These are phyloP conservation scores for Asterophora lycoperdoides DNA, from an alignment of 768 basidiomycete genomes.

Conservation along the genomic window DNA sequence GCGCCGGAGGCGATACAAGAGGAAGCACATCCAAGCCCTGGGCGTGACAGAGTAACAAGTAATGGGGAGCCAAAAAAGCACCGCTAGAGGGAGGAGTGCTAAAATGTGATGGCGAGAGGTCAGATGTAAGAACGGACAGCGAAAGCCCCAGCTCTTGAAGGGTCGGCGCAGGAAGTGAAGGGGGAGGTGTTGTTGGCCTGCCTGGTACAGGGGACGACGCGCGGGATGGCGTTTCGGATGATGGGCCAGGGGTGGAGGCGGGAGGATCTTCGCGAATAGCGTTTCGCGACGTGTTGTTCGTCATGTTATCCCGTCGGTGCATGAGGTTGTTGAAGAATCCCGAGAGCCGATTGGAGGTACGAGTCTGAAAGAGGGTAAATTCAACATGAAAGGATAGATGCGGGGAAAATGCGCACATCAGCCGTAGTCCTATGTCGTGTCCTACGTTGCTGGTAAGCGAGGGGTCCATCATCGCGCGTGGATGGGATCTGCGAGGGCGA, in stretches of 20 bases:
- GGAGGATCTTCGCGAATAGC: slow-evolving; percentile 29
- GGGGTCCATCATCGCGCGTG: slow-evolving; percentile 25
- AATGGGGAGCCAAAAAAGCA: slow-evolving; percentile 77
- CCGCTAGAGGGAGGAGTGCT: slow-evolving; percentile 73
- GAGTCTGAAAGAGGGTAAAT: slow-evolving; percentile 15
- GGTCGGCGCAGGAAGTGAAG: slow-evolving; percentile 63
- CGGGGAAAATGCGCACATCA: slow-evolving; percentile 46
- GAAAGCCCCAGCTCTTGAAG: slow-evolving; percentile 74
- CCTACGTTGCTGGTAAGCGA: slow-evolving; percentile 34
- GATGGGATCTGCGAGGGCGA: slow-evolving; percentile 26
- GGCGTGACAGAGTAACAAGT: slow-evolving; percentile 77
- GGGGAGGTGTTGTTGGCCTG: slow-evolving; percentile 68
- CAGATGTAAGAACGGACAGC: slow-evolving; percentile 60
- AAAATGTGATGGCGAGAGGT: slow-evolving; percentile 73
- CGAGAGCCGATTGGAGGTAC: slow-evolving; percentile 70
- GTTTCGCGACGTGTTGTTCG: slow-evolving; percentile 23
- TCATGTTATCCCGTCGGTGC: slow-evolving; percentile 56
- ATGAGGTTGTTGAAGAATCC: slow-evolving; percentile 83
- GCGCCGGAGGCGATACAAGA: slow-evolving; percentile 65
- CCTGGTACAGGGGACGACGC: slow-evolving; percentile 50
- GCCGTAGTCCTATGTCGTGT: slow-evolving; percentile 47
- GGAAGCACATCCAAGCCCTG: slow-evolving; percentile 88
- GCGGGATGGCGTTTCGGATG: slow-evolving; percentile 40
- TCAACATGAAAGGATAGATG: slow-evolving; percentile 2
- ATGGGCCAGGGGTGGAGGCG: slow-evolving; percentile 22